A percentile compares a stretch with the other conserved stretches of the same genome.
Conservation (phyloP, 108 stramenopile species). For the Pseudonitzschia pungens region DNA sequence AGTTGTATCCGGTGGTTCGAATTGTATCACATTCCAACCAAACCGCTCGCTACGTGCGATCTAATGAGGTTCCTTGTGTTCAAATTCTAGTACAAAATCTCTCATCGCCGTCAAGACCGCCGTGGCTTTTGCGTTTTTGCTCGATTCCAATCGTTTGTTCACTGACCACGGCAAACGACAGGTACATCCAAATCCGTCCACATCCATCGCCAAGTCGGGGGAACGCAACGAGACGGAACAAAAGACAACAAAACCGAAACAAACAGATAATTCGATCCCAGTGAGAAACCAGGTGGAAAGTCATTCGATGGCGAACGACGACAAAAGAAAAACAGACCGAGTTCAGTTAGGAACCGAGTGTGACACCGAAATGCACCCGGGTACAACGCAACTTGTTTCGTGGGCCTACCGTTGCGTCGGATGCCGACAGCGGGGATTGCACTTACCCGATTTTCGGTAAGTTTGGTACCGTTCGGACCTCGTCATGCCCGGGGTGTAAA, state of each 20-base stretch:
- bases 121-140: slow-evolving; percentile 30
- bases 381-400: background rate
- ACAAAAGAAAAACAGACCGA: too few relatives aligned
- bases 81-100: slow-evolving; percentile 43
- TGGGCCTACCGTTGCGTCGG: background rate
- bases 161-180: slow-evolving; percentile 21
- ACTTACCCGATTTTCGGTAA: slow-evolving; percentile 26
- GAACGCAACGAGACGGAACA: too few relatives aligned
- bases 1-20: too few relatives aligned
- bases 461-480: slow-evolving; percentile 30
- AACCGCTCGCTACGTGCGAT: too few relatives aligned
- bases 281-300: too few relatives aligned
- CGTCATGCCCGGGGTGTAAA: slow-evolving; percentile 42
- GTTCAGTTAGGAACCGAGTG: too few relatives aligned
- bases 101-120: slow-evolving; percentile 32
- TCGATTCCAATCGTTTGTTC: slow-evolving; percentile 33
- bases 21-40: background rate
- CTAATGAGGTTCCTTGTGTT: slow-evolving; percentile 12
- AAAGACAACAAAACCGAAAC: too few relatives aligned
- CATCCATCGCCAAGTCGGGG: background rate
- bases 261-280: too few relatives aligned
- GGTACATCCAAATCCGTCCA: background rate
- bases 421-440: background rate
- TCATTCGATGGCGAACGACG: too few relatives aligned
- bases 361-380: background rate